phyloP scores from a whole-genome alignment of 2,329 filamentous ascomycete species.

The Podosphaera aphanis region DNA sequence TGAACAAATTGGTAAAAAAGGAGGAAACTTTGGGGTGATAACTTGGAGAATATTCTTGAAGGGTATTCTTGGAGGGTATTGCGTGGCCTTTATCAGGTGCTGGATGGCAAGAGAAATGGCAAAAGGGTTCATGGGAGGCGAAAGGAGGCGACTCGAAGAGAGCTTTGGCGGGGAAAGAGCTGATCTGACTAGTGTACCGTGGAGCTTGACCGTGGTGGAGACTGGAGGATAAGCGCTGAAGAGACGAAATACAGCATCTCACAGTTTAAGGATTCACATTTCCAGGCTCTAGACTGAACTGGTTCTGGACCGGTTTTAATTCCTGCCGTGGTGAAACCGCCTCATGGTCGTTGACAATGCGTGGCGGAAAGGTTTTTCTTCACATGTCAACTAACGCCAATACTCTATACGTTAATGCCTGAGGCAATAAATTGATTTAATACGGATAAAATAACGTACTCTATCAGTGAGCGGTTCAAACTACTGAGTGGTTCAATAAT shows the following conservation, averaged over 20 bases:
- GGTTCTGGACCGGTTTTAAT: not conserved
- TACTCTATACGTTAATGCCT: too few species aligned
- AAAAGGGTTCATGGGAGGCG: not conserved
- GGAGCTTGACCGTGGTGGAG: not conserved
- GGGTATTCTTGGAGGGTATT: not conserved
- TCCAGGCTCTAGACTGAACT: not conserved
- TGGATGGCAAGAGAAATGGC: not conserved
- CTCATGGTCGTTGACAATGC: not conserved
- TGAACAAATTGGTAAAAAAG: not conserved
- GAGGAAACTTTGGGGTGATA: too few species aligned
- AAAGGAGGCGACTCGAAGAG: not conserved
- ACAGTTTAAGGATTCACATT: not conserved
- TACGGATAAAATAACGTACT: too few species aligned
- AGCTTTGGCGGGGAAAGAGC: constrained; percentile 1
- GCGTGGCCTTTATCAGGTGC: not conserved
- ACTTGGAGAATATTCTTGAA: too few species aligned
- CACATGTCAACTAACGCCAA: not conserved
- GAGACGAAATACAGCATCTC: not conserved
- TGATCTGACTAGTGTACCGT: not conserved
- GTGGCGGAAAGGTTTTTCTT: not conserved
- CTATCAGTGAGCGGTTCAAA: too few species aligned
- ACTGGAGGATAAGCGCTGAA: not conserved
- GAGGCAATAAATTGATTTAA: too few species aligned
- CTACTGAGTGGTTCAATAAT: too few species aligned
- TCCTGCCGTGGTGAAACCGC: not conserved